Percentiles rank a stretch among this genome's conserved stretches.
These are phyloP conservation scores for Gossypium armourianum DNA, from an alignment of 441 rosid species.

Conservation along the genomic window DNA sequence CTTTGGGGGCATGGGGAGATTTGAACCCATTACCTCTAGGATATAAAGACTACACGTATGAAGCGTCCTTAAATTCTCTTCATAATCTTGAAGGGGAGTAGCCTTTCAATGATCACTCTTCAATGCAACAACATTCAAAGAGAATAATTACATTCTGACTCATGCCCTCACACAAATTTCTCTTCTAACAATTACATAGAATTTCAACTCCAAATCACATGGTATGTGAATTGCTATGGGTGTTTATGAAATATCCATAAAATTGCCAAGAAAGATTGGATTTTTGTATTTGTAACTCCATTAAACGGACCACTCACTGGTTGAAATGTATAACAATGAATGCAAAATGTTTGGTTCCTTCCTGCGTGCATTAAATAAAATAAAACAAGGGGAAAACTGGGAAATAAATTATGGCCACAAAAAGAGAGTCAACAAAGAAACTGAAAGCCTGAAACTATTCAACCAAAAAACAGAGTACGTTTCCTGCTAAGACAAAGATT, in stretches of 20 bases:
- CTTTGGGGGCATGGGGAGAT: too few species aligned
- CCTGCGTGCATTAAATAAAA: background rate
- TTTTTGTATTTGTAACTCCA: too few species aligned
- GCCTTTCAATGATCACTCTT: too few species aligned
- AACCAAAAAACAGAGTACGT: background rate
- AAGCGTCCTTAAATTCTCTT: too few species aligned
- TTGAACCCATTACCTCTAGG: too few species aligned
- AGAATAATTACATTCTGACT: too few species aligned
- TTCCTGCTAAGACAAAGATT: background rate
- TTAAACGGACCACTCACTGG: background rate
- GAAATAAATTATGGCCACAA: background rate
- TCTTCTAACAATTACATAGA: background rate
- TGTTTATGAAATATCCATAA: background rate
- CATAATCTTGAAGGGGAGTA: too few species aligned
- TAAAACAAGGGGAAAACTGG: background rate
- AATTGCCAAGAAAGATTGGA: too few species aligned
- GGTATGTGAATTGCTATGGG: background rate
- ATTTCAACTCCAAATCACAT: background rate
- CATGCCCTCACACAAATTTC: background rate
- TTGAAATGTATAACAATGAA: background rate
- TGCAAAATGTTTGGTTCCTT: background rate
- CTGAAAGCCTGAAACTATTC: background rate
- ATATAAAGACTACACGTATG: too few species aligned
- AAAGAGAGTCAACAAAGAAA: background rate
- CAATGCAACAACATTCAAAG: too few species aligned